phyloP scores from a whole-genome alignment of 169 alveolate genomes.

The Theileria sp. region DNA sequence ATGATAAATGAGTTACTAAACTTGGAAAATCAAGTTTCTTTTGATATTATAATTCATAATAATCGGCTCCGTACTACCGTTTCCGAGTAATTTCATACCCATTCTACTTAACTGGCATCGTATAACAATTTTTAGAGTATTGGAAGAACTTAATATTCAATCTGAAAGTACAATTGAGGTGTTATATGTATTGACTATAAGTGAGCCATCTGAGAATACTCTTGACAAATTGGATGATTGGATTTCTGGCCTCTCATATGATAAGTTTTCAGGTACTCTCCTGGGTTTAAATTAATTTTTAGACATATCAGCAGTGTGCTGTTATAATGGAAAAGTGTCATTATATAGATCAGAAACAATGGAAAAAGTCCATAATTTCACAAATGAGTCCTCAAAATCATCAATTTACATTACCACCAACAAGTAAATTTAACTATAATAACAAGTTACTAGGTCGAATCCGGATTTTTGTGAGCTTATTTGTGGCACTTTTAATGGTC shows the following conservation, averaged over 20 bases:
- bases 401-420: constrained; percentile 17
- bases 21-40: constrained; percentile 47
- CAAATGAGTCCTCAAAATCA: constrained; percentile 19
- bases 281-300: too few species aligned
- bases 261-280: constrained; percentile 20
- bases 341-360: constrained; percentile 17
- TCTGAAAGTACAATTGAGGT: constrained; percentile 54
- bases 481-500: constrained; percentile 53
- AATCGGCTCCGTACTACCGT: constrained; percentile 50
- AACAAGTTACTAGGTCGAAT: constrained; percentile 2
- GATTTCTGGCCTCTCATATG: constrained; percentile 41
- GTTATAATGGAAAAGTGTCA: constrained; percentile 45
- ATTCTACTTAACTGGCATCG: too few species aligned
- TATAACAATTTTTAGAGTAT: constrained; percentile 23
- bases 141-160: constrained; percentile 28
- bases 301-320: constrained; percentile 38
- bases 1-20: constrained; percentile 60
- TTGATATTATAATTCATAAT: constrained; percentile 46
- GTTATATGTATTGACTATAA: constrained; percentile 43
- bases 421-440: neutral
- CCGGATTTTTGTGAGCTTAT: constrained; percentile 25
- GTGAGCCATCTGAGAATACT: constrained; percentile 41
- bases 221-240: constrained; percentile 48
- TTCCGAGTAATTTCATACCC: constrained; percentile 35
- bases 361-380: constrained; percentile 21